Base-by-base conservation (phyloP, 208 protist genomes). In the Leishmania arabica region DNA sequence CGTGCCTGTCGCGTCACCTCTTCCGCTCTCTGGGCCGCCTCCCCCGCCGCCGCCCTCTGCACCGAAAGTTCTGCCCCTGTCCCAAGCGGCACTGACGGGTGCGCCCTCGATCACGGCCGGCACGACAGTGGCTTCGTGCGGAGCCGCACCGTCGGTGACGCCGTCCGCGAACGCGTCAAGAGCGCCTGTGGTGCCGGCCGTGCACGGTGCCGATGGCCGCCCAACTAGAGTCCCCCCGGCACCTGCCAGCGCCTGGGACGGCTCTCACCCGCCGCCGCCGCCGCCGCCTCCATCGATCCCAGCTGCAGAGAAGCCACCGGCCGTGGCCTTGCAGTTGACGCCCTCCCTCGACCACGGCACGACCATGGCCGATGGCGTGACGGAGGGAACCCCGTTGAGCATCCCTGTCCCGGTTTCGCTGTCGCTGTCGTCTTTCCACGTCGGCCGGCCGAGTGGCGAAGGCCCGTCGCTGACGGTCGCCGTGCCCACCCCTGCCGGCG, bases 331-430 rank as follows among this genome's bases (percentile, higher is more conserved):
- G 45, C 79, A 31, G 74, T 83, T 80, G 47, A 58, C 51, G 11
- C 31, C 75, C 66, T 76, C 84, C 21, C 66, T 83, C 76, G 79
- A 88, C 66, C 40, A 37, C 69, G 64, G 31, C 64, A 53, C 45
- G 4, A 45, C 31, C 34, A 69, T 68, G 5, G 37, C 17, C 53
- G 68, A 72, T 51, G 24, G 42, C 19, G 62, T 60, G 71, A 78
- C 79, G 31, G 81, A 78, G 69, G 84, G 70, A 78, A 83, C 82
- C 60, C 82, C 82, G 51, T 76, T 90, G 37, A 84, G 75, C 80
- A 89, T 92, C 49, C 89, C 89, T 6, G 84, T 91, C 0, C 89
- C 89, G 6, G 47, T 66, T 4, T 86, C 80, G 27, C 42, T 80
- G 17, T 31, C 54, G 45, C 81, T 68, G 54, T 80, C 81, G 5